phyloP scores from a whole-genome alignment of 257 asterid genomes.

The Salvia hispanica region DNA sequence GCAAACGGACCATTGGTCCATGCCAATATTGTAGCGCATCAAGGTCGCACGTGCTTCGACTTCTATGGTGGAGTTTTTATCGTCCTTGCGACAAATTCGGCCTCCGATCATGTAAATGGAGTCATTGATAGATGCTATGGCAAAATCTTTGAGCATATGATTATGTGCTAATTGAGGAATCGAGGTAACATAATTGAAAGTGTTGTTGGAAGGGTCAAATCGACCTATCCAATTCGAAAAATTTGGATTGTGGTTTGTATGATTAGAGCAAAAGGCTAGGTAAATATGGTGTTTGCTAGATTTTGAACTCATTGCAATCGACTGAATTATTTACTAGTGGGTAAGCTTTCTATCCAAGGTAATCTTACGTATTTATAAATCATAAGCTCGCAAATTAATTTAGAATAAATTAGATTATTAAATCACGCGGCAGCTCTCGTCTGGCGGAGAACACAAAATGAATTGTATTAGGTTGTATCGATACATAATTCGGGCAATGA shows the following conservation, averaged over 20 bases:
- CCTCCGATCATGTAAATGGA: constrained; percentile 51
- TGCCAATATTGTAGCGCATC: constrained; percentile 30
- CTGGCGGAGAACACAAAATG: constrained; percentile 28
- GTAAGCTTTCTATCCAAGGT: background rate
- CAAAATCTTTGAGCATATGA: constrained; percentile 49
- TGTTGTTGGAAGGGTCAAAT: constrained; percentile 37
- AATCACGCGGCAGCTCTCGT: no score
- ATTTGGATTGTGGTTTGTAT: background rate
- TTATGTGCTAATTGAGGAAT: constrained; percentile 33
- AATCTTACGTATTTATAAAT: constrained; percentile 15
- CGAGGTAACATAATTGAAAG: constrained; percentile 34
- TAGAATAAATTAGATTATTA: background rate
- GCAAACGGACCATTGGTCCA: constrained; percentile 40
- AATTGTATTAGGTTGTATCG: constrained; percentile 26
- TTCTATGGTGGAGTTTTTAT: constrained; percentile 25
- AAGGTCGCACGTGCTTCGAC: constrained; percentile 39
- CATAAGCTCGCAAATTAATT: background rate
- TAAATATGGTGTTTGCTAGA: constrained; percentile 33
- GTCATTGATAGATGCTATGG: constrained; percentile 39
- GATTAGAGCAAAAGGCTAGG: constrained; percentile 39
- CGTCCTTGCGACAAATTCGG: constrained; percentile 35
- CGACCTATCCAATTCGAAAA: constrained; percentile 43
- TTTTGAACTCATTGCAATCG: background rate
- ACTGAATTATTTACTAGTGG: background rate
- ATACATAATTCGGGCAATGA: background rate